Percentiles rank a stretch among this genome's conserved stretches.
These are phyloP conservation scores for Alternaria sp. DNA, from an alignment of 2,329 filamentous ascomycete genomes.

Conservation along the genomic window DNA sequence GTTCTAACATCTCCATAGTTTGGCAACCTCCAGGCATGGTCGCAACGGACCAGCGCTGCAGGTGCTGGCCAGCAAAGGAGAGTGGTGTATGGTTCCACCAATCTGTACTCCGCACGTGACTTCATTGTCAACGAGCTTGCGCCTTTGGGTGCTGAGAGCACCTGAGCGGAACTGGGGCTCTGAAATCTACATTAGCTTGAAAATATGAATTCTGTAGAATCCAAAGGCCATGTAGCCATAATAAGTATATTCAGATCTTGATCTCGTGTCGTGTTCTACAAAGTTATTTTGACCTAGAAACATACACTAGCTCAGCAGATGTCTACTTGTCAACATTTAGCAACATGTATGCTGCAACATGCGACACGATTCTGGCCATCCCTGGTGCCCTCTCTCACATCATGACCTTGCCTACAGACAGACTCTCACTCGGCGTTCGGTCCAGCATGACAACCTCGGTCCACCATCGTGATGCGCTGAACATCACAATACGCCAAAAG, in stretches of 20 bases:
- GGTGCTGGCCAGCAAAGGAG: slow-evolving; percentile 70
- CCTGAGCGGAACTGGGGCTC: slow-evolving; percentile 16
- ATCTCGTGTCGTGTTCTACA: not conserved
- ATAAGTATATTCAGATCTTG: not conserved
- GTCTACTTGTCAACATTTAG: not conserved
- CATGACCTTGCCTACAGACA: not conserved
- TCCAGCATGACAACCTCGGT: not conserved
- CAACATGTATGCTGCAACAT: not conserved
- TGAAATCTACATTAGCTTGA: not conserved
- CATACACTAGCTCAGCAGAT: not conserved
- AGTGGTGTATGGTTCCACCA: slow-evolving; percentile 94
- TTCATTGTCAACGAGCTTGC: slow-evolving; percentile 65
- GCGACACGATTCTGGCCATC: not conserved
- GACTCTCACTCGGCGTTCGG: not conserved
- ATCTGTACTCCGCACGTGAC: slow-evolving; percentile 67
- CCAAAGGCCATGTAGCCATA: not conserved
- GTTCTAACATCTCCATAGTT: not conserved
- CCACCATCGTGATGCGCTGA: not conserved
- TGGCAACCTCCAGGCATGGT: slow-evolving; percentile 93
- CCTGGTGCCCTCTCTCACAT: not conserved
- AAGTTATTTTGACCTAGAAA: not conserved
- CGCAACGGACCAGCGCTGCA: slow-evolving; percentile 72
- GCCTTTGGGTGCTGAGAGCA: slow-evolving; percentile 61
- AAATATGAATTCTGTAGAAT: no score
- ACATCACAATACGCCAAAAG: not conserved